Evolutionary conservation across 306 rosid species (phyloP).

Genomic region (Mucuna pruriens): DNA sequence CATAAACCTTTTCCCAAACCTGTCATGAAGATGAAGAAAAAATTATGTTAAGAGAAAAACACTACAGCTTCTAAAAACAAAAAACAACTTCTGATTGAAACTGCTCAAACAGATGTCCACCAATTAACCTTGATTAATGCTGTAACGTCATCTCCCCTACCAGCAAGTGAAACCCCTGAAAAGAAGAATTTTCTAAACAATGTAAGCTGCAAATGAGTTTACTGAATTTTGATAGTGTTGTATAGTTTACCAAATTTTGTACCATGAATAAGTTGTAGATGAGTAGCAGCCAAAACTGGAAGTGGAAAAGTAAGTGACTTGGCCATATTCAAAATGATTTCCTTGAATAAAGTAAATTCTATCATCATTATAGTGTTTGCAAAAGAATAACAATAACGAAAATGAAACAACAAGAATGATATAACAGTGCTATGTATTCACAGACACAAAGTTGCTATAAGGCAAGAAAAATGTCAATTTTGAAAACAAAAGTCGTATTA

Average conservation of each 20-base stretch:
- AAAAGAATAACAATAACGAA: conserved; percentile 30
- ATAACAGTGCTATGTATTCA: neutral
- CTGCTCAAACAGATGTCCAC: conserved; percentile 27
- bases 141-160: conserved; percentile 47
- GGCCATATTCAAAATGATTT: conserved; percentile 70
- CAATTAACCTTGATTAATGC: conserved; percentile 65
- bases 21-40: conserved; percentile 39
- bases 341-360: conserved; percentile 56
- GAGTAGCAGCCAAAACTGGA: conserved; percentile 81
- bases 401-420: neutral
- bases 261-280: conserved; percentile 92
- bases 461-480: conserved; percentile 15
- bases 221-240: conserved; percentile 33
- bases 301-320: conserved; percentile 86
- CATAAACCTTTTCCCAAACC: conserved; percentile 77
- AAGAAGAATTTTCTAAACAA: conserved; percentile 35
- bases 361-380: conserved; percentile 3
- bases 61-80: conserved; percentile 13
- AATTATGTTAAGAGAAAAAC: neutral
- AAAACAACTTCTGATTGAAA: conserved; percentile 30
- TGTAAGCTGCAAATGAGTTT: conserved; percentile 36
- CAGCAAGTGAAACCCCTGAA: conserved; percentile 65
- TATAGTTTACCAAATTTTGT: conserved; percentile 34
- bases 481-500: conserved; percentile 8
- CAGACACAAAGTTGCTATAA: neutral